A percentile compares a stretch with the other conserved stretches of the same genome.
These are phyloP conservation scores for Russula sp. DNA, from an alignment of 768 basidiomycete species.

Conservation along the genomic window DNA sequence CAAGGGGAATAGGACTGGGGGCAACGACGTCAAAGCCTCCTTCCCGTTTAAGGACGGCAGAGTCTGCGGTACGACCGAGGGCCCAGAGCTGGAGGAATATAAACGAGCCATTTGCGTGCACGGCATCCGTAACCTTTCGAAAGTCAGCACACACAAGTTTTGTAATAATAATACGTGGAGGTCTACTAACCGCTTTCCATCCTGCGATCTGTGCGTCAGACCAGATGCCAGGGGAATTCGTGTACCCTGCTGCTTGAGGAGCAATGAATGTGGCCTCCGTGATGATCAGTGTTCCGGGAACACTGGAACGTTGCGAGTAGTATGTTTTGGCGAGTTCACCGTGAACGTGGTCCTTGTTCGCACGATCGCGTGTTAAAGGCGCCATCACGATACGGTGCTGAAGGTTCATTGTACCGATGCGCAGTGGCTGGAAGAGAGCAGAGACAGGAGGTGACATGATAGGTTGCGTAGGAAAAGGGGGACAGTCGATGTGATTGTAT, in stretches of 20 bases:
- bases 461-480: neutral
- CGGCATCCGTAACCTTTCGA: constrained; percentile 48
- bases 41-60: constrained; percentile 34
- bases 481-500: too few species aligned
- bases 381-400: constrained; percentile 49
- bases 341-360: constrained; percentile 34
- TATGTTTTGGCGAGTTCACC: constrained; percentile 38
- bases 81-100: constrained; percentile 58
- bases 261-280: constrained; percentile 54
- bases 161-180: neutral
- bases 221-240: constrained; percentile 58
- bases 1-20: constrained; percentile 33
- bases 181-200: constrained; percentile 41
- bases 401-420: constrained; percentile 38
- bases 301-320: constrained; percentile 43
- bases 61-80: constrained; percentile 40
- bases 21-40: constrained; percentile 26
- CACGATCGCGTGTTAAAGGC: constrained; percentile 45
- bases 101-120: constrained; percentile 48
- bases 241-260: constrained; percentile 42
- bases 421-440: constrained; percentile 42
- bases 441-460: constrained; percentile 4
- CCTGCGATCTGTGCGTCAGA: constrained; percentile 47
- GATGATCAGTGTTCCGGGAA: constrained; percentile 50
- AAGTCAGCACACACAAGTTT: neutral